These are phyloP conservation scores for Ogataea sp. DNA, from an alignment of 805 yeast species.

Conservation along the genomic window DNA sequence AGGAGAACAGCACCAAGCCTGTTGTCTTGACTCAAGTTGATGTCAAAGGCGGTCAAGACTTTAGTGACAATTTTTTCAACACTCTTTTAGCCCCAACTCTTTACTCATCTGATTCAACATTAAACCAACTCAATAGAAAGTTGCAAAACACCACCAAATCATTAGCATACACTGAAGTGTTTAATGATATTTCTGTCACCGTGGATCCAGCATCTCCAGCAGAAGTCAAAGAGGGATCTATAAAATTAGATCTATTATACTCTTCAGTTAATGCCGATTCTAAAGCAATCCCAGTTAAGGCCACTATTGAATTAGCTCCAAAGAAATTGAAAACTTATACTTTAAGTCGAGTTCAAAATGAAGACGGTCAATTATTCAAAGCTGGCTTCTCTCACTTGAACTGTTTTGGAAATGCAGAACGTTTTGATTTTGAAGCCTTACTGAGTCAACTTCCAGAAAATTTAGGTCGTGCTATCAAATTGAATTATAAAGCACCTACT, in stretches of 20 bases:
- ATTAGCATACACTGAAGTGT: constrained; percentile 20
- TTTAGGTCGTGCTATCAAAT: constrained; percentile 46
- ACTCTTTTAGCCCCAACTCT: constrained; percentile 39
- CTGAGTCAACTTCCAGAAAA: constrained; percentile 41
- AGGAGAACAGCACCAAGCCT: constrained; percentile 16
- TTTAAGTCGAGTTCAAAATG: constrained; percentile 27
- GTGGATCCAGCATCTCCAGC: constrained; percentile 10
- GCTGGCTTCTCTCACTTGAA: constrained; percentile 35
- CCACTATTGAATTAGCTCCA: constrained; percentile 27
- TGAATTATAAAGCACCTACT: constrained; percentile 36
- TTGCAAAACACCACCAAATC: constrained; percentile 13
- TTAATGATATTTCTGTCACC: constrained; percentile 15
- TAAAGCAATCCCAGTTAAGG: constrained; percentile 24
- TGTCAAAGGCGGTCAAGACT: constrained; percentile 22
- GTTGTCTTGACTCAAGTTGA: constrained; percentile 21
- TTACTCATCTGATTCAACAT: constrained; percentile 28
- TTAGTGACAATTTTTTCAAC: constrained; percentile 30
- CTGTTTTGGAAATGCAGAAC: constrained; percentile 64
- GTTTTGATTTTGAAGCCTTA: constrained; percentile 39
- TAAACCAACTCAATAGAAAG: constrained; percentile 29
- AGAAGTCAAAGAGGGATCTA: constrained; percentile 1
- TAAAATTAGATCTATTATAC: constrained; percentile 1
- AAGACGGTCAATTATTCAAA: constrained; percentile 25
- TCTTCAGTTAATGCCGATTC: neutral
- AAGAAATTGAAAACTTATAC: constrained; percentile 19